Base-by-base conservation (phyloP, 2,329 filamentous ascomycete species). In the Penicillium hesseltinei region DNA sequence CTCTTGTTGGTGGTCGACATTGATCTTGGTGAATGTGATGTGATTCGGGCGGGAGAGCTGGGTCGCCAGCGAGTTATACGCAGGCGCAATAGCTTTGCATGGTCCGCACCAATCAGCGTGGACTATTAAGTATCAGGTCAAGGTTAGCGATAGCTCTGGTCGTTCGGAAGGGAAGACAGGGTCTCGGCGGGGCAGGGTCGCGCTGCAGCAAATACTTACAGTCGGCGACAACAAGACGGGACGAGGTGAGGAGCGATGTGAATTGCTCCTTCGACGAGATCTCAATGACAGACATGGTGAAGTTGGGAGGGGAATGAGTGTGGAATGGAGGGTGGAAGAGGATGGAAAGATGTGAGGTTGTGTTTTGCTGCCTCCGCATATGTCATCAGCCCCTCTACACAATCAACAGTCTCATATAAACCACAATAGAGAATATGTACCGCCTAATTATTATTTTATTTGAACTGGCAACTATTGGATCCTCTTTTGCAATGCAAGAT, bases 101-200 rank as follows among this genome's bases (percentile, higher is more conserved):
- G 91, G 89, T 35, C 80, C 87, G 71, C 90, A 96, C 88, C 89
- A 94, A 70, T 91, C 88, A 69, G 92, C 91, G 69, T 90, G 93
- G 81, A 97, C 91, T 96, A 68, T 49, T 51, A 67, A 5, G 31
- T 45, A 36, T 23, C 56, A 51, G 51, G 43, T 51, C 51, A 59
- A 54, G 65, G 67, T 68, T 59, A 64, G 67, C 62, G 66, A 62
- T 44, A 11, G 48, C 42, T 52, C 31, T 57, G 51, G 45, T 54
- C 31, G 35, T 50, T 48, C 59, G 58, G 40, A 58, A 51, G 50
- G 49, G 48, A 39, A 33, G 42, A 51, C 35, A 48, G 53, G 57
- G 54, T 42, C 39, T 19, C 44, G 47, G 62, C 47, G 57, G 56
- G 59, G 57, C 57, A 52, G 60, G 50, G 19, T 54, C 38, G 56